Evolutionary conservation across 1,139 yeast genomes (phyloP), one percentile per base, ranked within the genome.

Genomic region (Pneumocystis oryctolagi): DNA sequence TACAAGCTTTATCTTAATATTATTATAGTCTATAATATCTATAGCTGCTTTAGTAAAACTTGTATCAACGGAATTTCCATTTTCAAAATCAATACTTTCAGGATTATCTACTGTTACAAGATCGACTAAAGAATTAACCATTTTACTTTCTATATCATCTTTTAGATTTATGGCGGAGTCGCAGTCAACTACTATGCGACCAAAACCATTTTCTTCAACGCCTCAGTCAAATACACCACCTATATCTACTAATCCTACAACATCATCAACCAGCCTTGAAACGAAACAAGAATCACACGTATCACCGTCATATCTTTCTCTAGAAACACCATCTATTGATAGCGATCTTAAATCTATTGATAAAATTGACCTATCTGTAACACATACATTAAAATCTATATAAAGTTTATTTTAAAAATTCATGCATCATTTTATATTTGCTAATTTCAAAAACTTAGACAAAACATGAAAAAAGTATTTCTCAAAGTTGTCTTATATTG

Each of bases 91-190:
- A 34, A 61, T 64, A 40, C 60, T 65, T n/a, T 55, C 66, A 14
- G 60, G 65, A 20, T 58, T 65, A 55, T 62, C 66, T 56, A 62
- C 66, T 20, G 65, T 65, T n/a, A 65, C 66, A 3, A 59, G 66
- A 25, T 62, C 64, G 20, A 65, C 66, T 18, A 65, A 65, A 59
- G 66, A 65, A 34, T 58, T 65, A 28, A 64, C 67, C 16, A 65
- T 65, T 32, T 58, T 65, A 12, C 67, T 65, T 20, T 65, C 66
- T n/a, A 62, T 63, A 37, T 64, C 64, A n/a, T 59, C 64, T n/a
- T 62, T 62, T 53, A 40, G 58, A n/a, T 61, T 55, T 30, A 28
- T 59, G 16, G 57, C 55, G 5, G 55, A 47, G 25, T 20, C 55
- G 9, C 55, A 47, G 12, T 25, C 31, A 20, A 6, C 55, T 25